These are phyloP conservation scores for Rhizopogon sp. DNA, from an alignment of 768 basidiomycete species.

Conservation along the genomic window DNA sequence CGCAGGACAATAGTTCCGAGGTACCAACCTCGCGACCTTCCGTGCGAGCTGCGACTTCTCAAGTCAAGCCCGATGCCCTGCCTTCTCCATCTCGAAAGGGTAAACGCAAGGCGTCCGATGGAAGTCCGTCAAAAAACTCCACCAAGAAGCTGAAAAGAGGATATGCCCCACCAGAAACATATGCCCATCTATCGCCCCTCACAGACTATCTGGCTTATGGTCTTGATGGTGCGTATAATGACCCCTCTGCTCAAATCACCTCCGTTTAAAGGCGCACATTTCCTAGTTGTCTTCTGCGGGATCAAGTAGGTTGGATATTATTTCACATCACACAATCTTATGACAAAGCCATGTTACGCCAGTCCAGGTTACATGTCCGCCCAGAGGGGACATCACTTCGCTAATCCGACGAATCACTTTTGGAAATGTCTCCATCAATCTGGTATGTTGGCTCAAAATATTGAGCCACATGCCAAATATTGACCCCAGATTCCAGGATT, in stretches of 20 bases:
- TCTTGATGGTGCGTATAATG: slow-evolving; percentile 49
- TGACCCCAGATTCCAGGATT: slow-evolving; percentile 38
- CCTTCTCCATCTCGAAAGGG: neutral
- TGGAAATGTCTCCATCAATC: slow-evolving; percentile 69
- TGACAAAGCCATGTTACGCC: neutral
- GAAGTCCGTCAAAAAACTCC: neutral
- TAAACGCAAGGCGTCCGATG: neutral
- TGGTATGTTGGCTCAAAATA: slow-evolving; percentile 30
- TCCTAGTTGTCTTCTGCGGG: slow-evolving; percentile 74
- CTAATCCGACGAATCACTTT: slow-evolving; percentile 78
- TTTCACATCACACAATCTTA: neutral
- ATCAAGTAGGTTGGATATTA: slow-evolving; percentile 57
- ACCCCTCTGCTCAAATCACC: neutral
- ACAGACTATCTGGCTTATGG: slow-evolving; percentile 47
- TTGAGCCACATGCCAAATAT: neutral
- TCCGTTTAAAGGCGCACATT: neutral
- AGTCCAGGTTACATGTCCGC: slow-evolving; percentile 72
- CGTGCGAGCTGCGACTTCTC: too few species aligned
- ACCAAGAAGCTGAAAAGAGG: slow-evolving; percentile 33
- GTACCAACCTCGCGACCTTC: too few species aligned
- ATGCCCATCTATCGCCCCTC: slow-evolving; percentile 45
- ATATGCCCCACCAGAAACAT: slow-evolving; percentile 47
- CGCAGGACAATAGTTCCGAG: neutral
- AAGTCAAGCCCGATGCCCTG: neutral
- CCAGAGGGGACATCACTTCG: slow-evolving; percentile 71